Conservation (phyloP, 2,329 filamentous ascomycete genomes). For the Neopestalotiopsis sp. region DNA sequence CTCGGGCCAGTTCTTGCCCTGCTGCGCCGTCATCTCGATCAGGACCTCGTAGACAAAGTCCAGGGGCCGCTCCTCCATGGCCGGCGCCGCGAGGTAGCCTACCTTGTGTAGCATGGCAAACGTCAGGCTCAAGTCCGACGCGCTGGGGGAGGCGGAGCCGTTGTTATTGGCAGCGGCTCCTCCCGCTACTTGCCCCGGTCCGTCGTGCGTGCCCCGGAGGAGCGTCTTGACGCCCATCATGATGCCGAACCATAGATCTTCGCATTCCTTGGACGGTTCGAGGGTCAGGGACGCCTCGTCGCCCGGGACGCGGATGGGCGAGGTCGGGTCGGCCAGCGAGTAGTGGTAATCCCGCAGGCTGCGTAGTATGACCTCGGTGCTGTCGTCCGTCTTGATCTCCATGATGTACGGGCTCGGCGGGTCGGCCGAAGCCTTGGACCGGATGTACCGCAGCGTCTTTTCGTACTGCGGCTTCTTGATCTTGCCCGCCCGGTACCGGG, state of each 20-base stretch:
- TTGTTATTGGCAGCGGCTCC: not conserved
- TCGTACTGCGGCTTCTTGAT: constrained; percentile 5
- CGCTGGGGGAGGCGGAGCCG: not conserved
- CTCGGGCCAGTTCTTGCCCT: constrained; percentile 5
- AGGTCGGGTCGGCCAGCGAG: not conserved
- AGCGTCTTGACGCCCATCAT: not conserved
- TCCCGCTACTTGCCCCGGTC: too few relatives aligned
- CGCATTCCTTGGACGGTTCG: constrained; percentile 1
- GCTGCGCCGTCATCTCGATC: not conserved
- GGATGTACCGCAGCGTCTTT: constrained; percentile 10
- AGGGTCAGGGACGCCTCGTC: not conserved
- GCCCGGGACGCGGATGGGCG: too few relatives aligned
- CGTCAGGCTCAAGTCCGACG: not conserved
- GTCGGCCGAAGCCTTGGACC: not conserved
- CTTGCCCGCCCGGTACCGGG: not conserved
- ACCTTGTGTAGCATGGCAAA: constrained; percentile 5
- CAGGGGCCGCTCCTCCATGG: constrained; percentile 7
- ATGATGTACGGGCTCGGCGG: not conserved
- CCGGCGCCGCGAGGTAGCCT: constrained; percentile 5
- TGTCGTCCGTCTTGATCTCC: not conserved
- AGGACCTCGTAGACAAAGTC: constrained; percentile 10
- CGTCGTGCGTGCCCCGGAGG: too few relatives aligned
- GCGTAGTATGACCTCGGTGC: not conserved
- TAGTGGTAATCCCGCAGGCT: constrained; percentile 13
- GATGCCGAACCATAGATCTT: constrained; percentile 11